Conservation (phyloP, 2,329 filamentous ascomycete species). For the Cryphonectria carpinicola region DNA sequence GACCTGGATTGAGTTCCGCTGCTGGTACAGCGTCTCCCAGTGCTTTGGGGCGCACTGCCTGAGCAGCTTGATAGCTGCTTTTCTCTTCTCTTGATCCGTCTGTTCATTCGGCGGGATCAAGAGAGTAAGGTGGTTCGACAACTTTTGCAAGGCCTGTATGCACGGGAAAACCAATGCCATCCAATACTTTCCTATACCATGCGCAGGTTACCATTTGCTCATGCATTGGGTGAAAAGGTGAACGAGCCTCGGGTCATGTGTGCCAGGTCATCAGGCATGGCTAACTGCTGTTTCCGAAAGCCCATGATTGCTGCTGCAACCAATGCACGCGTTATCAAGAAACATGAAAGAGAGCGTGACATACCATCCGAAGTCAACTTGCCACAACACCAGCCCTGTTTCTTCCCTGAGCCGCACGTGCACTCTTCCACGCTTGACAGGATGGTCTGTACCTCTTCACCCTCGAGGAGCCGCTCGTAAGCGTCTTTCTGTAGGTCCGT, state of each 20-base stretch:
- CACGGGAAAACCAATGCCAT: slow-evolving; percentile 81
- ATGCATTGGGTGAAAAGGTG: background rate
- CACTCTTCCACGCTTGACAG: slow-evolving; percentile 70
- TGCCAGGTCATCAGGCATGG: background rate
- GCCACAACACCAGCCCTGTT: slow-evolving; percentile 82
- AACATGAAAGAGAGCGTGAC: background rate
- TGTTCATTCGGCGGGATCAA: slow-evolving; percentile 66
- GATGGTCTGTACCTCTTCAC: slow-evolving; percentile 71
- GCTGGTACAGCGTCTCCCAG: slow-evolving; percentile 75
- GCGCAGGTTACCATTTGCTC: background rate
- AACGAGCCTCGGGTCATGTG: background rate
- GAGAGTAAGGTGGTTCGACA: slow-evolving; percentile 91
- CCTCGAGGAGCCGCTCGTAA: slow-evolving; percentile 81
- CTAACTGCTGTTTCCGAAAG: background rate
- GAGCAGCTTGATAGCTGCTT: slow-evolving; percentile 76
- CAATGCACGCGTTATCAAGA: background rate
- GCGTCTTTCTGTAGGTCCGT: slow-evolving; percentile 80
- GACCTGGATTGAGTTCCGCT: slow-evolving; percentile 77
- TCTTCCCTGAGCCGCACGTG: slow-evolving; percentile 68
- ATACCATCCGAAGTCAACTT: slow-evolving; percentile 56
- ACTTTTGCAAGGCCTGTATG: slow-evolving; percentile 80
- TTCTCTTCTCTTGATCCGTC: slow-evolving; percentile 69
- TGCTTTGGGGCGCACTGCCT: slow-evolving; percentile 73
- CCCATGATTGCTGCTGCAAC: background rate
- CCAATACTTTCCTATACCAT: slow-evolving; percentile 60